Evolutionary conservation across 1,284 basidiomycete species (phyloP), one percentile per base, ranked within the genome.

Genomic region (Microbotryum violaceum): DNA sequence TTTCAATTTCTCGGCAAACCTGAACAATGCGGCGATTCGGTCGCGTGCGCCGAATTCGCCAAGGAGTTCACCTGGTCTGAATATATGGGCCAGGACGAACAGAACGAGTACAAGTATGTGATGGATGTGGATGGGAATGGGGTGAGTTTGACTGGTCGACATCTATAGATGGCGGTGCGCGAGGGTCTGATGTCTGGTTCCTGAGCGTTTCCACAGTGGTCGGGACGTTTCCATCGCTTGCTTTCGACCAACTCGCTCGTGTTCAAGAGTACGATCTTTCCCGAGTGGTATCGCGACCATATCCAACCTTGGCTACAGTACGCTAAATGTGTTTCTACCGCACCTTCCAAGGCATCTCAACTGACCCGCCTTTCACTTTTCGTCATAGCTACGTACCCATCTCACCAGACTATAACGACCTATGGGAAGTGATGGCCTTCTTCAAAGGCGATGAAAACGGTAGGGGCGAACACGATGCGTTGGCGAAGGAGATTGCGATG

Each of bases 241-340:
- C 81, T 87, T 66, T 81, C 81, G 37, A 80, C 82, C n/a, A 83
- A 84, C 57, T 79, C 84, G 7, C 75, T 85, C 49, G 75, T 87
- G 9, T 81, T 86, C 71, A 86, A 85, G 72, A 75, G 80, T 7
- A 85, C 83, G 0, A 77, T 82, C 42, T 85, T 83, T 65, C 83
- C 82, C 0, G 84, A 85, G 73, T 86, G 71, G 71, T 71, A 64
- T 46, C 33, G 60, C 21, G 67, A 68, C 45, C 65, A 67, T 31
- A 65, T 70, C 31, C 63, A 67, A 44, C 67, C 69, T 0, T 71
- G 71, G 70, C 47, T 70, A 14, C 71, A 72, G 63, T 67, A 16
- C 47, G 57, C 4, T 23, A 8, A 16, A 6, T 44, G 4, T 21
- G 6, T 6, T 10, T 42, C 37, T 42, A 31, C 31, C 31, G 31